Base-by-base conservation (phyloP, 1,139 yeast species). In the Nakaseomyces kungkrabaensis region DNA sequence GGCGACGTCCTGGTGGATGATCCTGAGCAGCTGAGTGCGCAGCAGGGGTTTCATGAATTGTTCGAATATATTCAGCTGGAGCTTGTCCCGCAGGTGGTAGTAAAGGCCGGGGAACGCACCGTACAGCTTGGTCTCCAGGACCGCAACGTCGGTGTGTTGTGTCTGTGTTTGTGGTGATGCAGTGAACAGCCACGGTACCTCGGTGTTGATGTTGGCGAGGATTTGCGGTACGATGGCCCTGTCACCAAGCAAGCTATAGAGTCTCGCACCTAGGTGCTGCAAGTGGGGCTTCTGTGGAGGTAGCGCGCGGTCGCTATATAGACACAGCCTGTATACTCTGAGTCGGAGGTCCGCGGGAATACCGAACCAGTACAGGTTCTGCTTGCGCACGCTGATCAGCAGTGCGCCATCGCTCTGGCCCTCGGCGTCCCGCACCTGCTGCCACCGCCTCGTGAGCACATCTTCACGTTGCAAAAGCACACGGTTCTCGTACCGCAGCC, bases 11-110 rank as follows among this genome's bases (percentile, higher is more conserved):
- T 26, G 33, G 26, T 24, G 13, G 36, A 25, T 27, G 27, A 29
- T 6, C n/a, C 26, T 33, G 36, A 34, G 22, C 26, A 42, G 22
- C 22, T 25, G 13, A 13, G 34, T 47, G 17, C 42, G 36, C 33
- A 47, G 34, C 10, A 47, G 29, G n/a, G 49, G 49, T 32, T 42
- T 41, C 37, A 47, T 36, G 41, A 47, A 47, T 10, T 47, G 41
- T 32, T 13, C 27, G 25, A 34, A 26, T 3, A 47, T 27, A 10
- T 40, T 22, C 36, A 41, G 10, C 25, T 33, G 25, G 29, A 47
- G 45, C 24, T 40, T 41, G 36, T 41, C 49, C 29, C 22, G 41
- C 22, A 47, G 41, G 26, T 47, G 49, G 37, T 41, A 47, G 36
- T 33, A 40, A 11, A 47, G 37, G n/a, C 45, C 45, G 11, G 49